A percentile compares a stretch with the other conserved stretches of the same genome.
Evolutionary conservation across 2,329 filamentous ascomycete species (phyloP).

Genomic region (Magnaporthiopsis poae): DNA sequence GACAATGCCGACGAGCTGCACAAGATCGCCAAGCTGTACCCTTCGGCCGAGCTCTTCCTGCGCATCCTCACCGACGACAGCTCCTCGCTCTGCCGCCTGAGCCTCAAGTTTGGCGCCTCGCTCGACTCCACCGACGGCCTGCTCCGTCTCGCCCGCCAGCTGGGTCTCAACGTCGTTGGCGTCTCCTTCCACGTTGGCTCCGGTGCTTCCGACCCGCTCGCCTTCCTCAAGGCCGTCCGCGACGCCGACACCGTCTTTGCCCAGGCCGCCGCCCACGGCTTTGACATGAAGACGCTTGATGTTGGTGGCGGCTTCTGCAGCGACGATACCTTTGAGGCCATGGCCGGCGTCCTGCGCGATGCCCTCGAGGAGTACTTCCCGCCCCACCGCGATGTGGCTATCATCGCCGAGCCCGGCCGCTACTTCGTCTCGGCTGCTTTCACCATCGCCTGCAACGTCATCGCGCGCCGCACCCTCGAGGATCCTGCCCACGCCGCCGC

Average conservation of each 20-base stretch:
- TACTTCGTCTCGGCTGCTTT: slow-evolving; percentile 93
- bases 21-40: slow-evolving; percentile 90
- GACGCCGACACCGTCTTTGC: slow-evolving; percentile 86
- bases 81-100: slow-evolving; percentile 83
- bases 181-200: slow-evolving; percentile 98
- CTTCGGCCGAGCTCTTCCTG: slow-evolving; percentile 80
- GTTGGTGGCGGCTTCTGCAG: slow-evolving; percentile 88
- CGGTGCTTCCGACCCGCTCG: slow-evolving; percentile 83
- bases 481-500: slow-evolving; percentile 51
- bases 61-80: slow-evolving; percentile 96
- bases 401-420: slow-evolving; percentile 92
- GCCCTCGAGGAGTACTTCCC: slow-evolving; percentile 87
- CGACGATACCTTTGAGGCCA: slow-evolving; percentile 73
- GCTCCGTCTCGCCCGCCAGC: slow-evolving; percentile 66
- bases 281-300: slow-evolving; percentile 75
- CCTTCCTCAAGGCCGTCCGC: slow-evolving; percentile 81
- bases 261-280: slow-evolving; percentile 67
- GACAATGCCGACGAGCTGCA: slow-evolving; percentile 96
- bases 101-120: slow-evolving; percentile 92
- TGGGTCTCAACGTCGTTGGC: slow-evolving; percentile 83
- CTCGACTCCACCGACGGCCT: slow-evolving; percentile 72
- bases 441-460: slow-evolving; percentile 89
- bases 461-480: slow-evolving; percentile 80
- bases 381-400: slow-evolving; percentile 54
- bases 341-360: slow-evolving; percentile 68